Conservation (phyloP, 2,329 filamentous ascomycete species). For the Cercospora sesami region DNA sequence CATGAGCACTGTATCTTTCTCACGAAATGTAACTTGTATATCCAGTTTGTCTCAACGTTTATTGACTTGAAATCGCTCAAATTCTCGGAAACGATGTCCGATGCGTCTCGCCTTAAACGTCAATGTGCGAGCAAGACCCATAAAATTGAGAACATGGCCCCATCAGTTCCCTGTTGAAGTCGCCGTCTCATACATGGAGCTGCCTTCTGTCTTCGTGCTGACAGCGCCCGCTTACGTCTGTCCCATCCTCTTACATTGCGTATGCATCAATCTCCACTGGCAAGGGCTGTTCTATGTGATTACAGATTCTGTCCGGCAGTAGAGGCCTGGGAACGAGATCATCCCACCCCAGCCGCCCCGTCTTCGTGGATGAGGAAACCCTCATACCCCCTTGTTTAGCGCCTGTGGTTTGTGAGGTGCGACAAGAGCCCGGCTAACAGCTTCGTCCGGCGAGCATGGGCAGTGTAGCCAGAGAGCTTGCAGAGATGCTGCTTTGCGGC, state of each 20-base stretch:
- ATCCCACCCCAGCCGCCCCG: background rate
- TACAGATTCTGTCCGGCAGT: background rate
- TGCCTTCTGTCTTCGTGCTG: background rate
- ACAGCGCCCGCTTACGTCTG: too few species aligned
- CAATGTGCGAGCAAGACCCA: background rate
- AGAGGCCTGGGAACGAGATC: background rate
- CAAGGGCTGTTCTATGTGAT: background rate
- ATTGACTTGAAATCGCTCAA: background rate
- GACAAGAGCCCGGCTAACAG: background rate
- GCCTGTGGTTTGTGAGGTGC: background rate
- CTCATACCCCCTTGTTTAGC: background rate
- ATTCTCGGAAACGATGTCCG: background rate
- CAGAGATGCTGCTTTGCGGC: background rate
- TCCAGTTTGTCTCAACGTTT: background rate
- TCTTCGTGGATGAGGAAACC: background rate
- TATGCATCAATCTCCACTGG: background rate
- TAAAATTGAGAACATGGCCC: background rate
- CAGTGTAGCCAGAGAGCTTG: background rate
- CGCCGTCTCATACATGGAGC: background rate
- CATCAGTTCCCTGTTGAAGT: background rate
- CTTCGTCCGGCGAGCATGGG: background rate
- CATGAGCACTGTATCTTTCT: background rate
- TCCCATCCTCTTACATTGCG: background rate
- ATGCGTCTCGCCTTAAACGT: too few species aligned
- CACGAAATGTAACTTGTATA: background rate